A percentile compares a stretch with the other conserved stretches of the same genome.
Evolutionary conservation across 148 eudicot genomes (phyloP).

Genomic region (Chenopodium suecicum): DNA sequence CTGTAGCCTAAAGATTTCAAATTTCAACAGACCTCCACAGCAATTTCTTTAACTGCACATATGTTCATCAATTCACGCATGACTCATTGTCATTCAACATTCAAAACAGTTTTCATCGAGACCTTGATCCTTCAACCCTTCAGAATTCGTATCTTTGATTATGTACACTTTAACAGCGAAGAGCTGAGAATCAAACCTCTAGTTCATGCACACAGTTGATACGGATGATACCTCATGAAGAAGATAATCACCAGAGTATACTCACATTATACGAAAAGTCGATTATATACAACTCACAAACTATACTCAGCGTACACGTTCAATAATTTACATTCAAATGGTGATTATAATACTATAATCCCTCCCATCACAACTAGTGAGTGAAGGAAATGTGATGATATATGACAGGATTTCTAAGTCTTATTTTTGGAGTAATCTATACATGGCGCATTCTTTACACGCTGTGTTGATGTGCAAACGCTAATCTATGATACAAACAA

Average conservation of each 20-base stretch:
- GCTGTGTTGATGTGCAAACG: conserved; percentile 9
- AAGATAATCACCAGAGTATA: not conserved
- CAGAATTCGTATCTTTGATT: not conserved
- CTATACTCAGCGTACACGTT: conserved; percentile 10
- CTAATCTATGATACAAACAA: conserved; percentile 26
- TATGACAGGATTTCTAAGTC: not conserved
- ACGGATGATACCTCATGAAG: not conserved
- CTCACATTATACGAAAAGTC: not conserved
- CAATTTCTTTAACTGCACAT: not conserved
- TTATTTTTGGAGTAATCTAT: conserved; percentile 30
- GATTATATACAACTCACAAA: conserved; percentile 20
- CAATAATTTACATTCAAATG: conserved; percentile 23
- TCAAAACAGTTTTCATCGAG: too few relatives aligned
- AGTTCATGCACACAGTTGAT: too few relatives aligned
- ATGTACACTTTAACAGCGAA: too few relatives aligned
- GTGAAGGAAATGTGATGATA: conserved; percentile 18
- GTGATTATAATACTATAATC: conserved; percentile 3
- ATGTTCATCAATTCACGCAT: not conserved
- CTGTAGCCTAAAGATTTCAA: not conserved
- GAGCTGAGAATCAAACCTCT: too few relatives aligned
- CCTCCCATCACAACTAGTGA: conserved; percentile 26
- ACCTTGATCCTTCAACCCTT: not conserved
- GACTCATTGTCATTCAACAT: too few relatives aligned
- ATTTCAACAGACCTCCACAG: not conserved
- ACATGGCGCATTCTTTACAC: conserved; percentile 30